Conservation (phyloP, 2,329 filamentous ascomycete species). For the Phaeomoniella chlamydospora region DNA sequence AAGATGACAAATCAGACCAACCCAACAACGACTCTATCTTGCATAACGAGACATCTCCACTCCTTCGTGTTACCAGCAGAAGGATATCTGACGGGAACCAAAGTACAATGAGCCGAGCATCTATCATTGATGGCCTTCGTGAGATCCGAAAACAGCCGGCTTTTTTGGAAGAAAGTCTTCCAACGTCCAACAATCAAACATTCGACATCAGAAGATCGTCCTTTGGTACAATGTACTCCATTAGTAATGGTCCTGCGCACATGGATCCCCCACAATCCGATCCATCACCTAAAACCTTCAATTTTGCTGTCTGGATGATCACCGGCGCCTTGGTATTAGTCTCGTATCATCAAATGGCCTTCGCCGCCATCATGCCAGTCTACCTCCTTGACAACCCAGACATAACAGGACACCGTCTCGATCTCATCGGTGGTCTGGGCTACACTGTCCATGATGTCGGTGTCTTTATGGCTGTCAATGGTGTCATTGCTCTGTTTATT, state of each 20-base stretch:
- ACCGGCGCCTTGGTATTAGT: conserved; percentile 25
- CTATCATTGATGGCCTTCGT: neutral
- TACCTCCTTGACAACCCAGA: conserved; percentile 25
- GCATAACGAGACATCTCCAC: conserved; percentile 7
- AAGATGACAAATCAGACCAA: neutral
- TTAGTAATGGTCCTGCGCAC: conserved; percentile 1
- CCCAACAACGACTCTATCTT: conserved; percentile 1
- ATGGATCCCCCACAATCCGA: neutral
- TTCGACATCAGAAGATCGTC: conserved; percentile 8
- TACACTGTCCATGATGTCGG: conserved; percentile 49
- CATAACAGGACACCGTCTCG: conserved; percentile 2
- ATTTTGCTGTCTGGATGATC: conserved; percentile 21
- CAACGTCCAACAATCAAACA: conserved; percentile 4
- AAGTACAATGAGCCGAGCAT: neutral
- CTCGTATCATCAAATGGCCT: conserved; percentile 33
- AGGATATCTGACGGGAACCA: conserved; percentile 1
- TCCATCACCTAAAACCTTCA: conserved; percentile 5
- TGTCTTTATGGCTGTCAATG: conserved; percentile 45
- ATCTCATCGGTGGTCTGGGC: conserved; percentile 39
- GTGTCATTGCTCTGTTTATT: conserved; percentile 43
- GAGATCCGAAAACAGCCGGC: neutral
- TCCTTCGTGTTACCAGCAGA: conserved; percentile 2
- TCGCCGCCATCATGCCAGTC: conserved; percentile 26
- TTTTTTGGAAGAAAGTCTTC: conserved; percentile 4
- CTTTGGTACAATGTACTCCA: conserved; percentile 6